phyloP scores from a whole-genome alignment of 768 basidiomycete genomes.

The Pleurotus ostreatus region DNA sequence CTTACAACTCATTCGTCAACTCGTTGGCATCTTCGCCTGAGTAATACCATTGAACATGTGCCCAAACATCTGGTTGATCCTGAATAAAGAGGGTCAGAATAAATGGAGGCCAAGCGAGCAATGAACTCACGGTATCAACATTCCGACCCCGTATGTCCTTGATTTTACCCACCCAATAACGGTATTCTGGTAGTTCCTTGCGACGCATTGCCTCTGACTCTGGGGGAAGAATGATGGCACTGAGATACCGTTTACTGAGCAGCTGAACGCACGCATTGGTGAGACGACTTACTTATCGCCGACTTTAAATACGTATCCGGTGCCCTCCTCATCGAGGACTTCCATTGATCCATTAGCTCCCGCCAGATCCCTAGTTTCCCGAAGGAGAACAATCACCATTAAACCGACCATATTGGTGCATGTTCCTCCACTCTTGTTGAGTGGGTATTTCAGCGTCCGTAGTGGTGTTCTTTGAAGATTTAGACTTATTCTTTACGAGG shows the following conservation, averaged over 20 bases:
- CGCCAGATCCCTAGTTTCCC: neutral
- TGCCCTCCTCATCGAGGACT: constrained; percentile 28
- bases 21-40: constrained; percentile 40
- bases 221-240: constrained; percentile 41
- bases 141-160: constrained; percentile 36
- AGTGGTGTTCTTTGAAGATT: constrained; percentile 6
- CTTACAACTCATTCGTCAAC: constrained; percentile 47
- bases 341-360: neutral
- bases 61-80: constrained; percentile 41
- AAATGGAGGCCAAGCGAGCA: too few species aligned
- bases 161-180: constrained; percentile 52
- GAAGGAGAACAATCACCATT: constrained; percentile 8
- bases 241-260: constrained; percentile 13
- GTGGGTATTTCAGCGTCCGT: constrained; percentile 13
- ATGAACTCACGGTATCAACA: constrained; percentile 11
- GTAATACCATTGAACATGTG: constrained; percentile 53
- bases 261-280: neutral
- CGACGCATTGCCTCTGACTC: constrained; percentile 13
- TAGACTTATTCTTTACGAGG: constrained; percentile 11
- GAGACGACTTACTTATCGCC: constrained; percentile 30
- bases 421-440: constrained; percentile 13
- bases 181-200: constrained; percentile 23
- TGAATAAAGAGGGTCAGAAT: neutral
- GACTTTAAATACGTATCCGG: constrained; percentile 23
- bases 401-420: constrained; percentile 17